Evolutionary conservation across 2,329 filamentous ascomycete genomes (phyloP), one percentile per base, ranked within the genome.

Genomic region (Clarireedia sp.): DNA sequence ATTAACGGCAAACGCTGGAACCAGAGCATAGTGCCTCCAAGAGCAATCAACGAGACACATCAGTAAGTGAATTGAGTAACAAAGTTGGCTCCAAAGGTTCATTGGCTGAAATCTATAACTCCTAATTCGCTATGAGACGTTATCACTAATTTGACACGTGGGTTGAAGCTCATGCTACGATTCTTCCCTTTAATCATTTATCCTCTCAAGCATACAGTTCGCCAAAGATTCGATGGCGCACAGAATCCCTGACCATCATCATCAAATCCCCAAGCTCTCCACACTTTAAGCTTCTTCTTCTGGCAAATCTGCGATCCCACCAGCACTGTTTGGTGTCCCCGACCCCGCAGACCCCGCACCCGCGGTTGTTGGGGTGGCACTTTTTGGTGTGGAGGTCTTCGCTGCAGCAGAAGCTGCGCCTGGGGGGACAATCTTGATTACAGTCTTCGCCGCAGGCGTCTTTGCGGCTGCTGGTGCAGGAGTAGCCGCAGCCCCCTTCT

Each of bases 401-500:
- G 45, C 21, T 10, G 45, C 29, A 17, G 45, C 45, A 19, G 21
- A 29, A 5, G 16, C 16, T 36, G 45, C n/a, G 21, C 26, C 56
- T n/a, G 38, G 29, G 10, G 44, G 45, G 16, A 48, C 47, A 37
- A 45, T 48, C 44, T 54, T 43, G 51, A 47, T 45, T 36, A 44
- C 50, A 10, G 49, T 56, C 49, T 62, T 57, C 49, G 63, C 61
- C 56, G 38, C 50, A 44, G 60, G 52, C 6, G 36, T n/a, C 45
- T 54, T 54, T 24, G 44, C 24, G 7, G 23, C 45, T 12, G 52
- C 45, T 8, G 52, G 45, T 12, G n/a, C 19, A 14, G 44, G 43
- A 23, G 44, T 23, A 7, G 51, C 26, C 16, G 45, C 48, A 17
- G 45, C n/a, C 17, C 7, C 40, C 58, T 67, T 67, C 58, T 66